Base-by-base conservation (phyloP, 2,329 filamentous ascomycete genomes). In the Diaporthe ampelina region DNA sequence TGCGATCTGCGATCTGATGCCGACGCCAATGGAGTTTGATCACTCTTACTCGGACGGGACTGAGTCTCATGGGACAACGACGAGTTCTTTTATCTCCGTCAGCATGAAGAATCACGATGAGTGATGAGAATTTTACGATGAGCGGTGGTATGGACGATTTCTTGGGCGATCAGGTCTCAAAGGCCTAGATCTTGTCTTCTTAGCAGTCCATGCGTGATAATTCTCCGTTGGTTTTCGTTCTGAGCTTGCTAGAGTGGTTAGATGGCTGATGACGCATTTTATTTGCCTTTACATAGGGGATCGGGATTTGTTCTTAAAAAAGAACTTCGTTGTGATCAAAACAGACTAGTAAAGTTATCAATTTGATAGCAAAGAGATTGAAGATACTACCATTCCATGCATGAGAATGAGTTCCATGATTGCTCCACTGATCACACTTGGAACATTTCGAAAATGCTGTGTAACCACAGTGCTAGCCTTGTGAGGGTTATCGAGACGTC, bases 1-100 rank as follows among this genome's bases (percentile, higher is more conserved):
- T 72, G 79, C 81, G 8, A 76, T 84, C 37, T 37, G 35, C 45
- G 74, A 58, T 59, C 72, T 75, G 37, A 65, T 48, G 19, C 78
- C 78, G 3, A 73, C 67, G 21, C 75, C 78, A 52, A 78, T 74
- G 74, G 50, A 68, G 72, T 65, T 76, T 37, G 50, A 80, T 75
- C 29, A 78, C 24, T 52, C 63, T 4, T 75, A 70, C 29, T 70
- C 74, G 37, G 61, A 68, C 35, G 50, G 58, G 6, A 57, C 40
- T 37, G 73, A 73, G 40, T 74, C 73, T 2, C 54, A 74, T 24
- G 43, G 40, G 17, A 74, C 59, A 13, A 58, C 61, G 24, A 58
- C 61, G 9, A 72, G 73, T 24, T 74, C 73, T 6, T 72, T 74
- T 17, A 50, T 72, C 24, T 68, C 73, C 6, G 29, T 74, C 48